These are phyloP conservation scores for Dujonia santamariae DNA, from an alignment of 1,139 yeast species.

Conservation along the genomic window DNA sequence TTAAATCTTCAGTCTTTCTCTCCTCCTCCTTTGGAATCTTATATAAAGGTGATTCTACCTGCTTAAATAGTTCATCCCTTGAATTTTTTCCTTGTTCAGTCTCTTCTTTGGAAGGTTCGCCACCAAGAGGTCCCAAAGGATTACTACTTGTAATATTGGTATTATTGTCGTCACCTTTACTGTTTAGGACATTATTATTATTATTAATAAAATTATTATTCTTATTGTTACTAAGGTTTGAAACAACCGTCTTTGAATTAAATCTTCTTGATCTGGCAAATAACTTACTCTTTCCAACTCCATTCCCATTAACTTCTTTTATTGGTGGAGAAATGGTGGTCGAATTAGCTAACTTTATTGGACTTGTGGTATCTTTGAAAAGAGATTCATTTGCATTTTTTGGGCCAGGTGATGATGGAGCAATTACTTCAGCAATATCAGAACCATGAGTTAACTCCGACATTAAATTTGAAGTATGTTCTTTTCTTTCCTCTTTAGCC, in stretches of 20 bases:
- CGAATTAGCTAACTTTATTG: slow-evolving; percentile 21
- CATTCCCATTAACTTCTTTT: slow-evolving; percentile 16
- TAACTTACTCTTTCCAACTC: slow-evolving; percentile 15
- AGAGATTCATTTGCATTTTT: slow-evolving; percentile 25
- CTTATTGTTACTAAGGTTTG: slow-evolving; percentile 28
- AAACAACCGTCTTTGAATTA: slow-evolving; percentile 26
- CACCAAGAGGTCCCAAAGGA: slow-evolving; percentile 40
- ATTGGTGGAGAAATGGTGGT: slow-evolving; percentile 26
- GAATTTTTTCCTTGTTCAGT: slow-evolving; percentile 17
- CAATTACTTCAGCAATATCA: slow-evolving; percentile 23
- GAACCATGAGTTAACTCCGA: slow-evolving; percentile 35
- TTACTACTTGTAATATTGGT: too few species aligned
- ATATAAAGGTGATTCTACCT: slow-evolving; percentile 52
- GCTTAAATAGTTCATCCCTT: slow-evolving; percentile 23
- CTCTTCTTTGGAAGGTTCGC: slow-evolving; percentile 7
- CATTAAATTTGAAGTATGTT: slow-evolving; percentile 33
- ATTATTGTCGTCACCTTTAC: slow-evolving; percentile 9
- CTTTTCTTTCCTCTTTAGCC: slow-evolving; percentile 31
- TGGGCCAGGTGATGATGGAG: slow-evolving; percentile 20
- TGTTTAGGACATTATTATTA: slow-evolving; percentile 1
- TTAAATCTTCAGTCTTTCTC: slow-evolving; percentile 10
- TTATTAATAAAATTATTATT: too few species aligned
- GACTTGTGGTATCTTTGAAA: slow-evolving; percentile 37
- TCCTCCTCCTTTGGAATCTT: slow-evolving; percentile 25
- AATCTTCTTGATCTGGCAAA: slow-evolving; percentile 46